These are phyloP conservation scores for Scheffersomyces cryptocercus DNA, from an alignment of 1,139 yeast genomes.

Conservation along the genomic window DNA sequence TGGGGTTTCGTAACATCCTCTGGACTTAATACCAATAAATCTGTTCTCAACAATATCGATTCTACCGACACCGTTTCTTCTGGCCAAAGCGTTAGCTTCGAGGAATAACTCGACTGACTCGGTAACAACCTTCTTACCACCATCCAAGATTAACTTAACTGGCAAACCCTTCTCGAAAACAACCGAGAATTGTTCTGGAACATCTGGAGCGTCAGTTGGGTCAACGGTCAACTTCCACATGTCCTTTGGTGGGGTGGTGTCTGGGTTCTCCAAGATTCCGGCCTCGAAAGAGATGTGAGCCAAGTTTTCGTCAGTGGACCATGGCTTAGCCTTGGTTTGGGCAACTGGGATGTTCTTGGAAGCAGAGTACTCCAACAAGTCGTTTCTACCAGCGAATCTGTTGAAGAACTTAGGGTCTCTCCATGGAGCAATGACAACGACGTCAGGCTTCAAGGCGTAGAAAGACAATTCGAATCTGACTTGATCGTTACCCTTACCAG, in stretches of 20 bases:
- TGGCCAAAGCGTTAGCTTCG: slow-evolving; percentile 91
- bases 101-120: slow-evolving; percentile 91
- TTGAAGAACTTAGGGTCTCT: slow-evolving; percentile 93
- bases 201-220: slow-evolving; percentile 91
- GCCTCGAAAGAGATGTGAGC: slow-evolving; percentile 99
- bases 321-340: slow-evolving; percentile 97
- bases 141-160: slow-evolving; percentile 69
- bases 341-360: slow-evolving; percentile 89
- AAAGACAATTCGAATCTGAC: slow-evolving; percentile 95
- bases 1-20: slow-evolving; percentile 99
- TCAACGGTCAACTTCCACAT: slow-evolving; percentile 99
- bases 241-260: slow-evolving; percentile 98
- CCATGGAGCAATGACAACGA: slow-evolving; percentile 98
- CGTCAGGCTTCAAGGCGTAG: slow-evolving; percentile 97
- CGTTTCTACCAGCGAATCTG: slow-evolving; percentile 97
- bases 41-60: slow-evolving; percentile 98
- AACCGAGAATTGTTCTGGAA: slow-evolving; percentile 85
- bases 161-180: slow-evolving; percentile 88
- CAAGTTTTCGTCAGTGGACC: slow-evolving; percentile 99
- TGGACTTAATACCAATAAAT: slow-evolving; percentile 96
- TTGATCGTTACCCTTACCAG: slow-evolving; percentile 99
- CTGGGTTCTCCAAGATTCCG: slow-evolving; percentile 97
- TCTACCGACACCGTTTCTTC: slow-evolving; percentile 99
- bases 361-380: slow-evolving; percentile 89
- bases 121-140: slow-evolving; percentile 59